phyloP scores from a whole-genome alignment of 2,329 filamentous ascomycete genomes.

The Escovopsis sp. region DNA sequence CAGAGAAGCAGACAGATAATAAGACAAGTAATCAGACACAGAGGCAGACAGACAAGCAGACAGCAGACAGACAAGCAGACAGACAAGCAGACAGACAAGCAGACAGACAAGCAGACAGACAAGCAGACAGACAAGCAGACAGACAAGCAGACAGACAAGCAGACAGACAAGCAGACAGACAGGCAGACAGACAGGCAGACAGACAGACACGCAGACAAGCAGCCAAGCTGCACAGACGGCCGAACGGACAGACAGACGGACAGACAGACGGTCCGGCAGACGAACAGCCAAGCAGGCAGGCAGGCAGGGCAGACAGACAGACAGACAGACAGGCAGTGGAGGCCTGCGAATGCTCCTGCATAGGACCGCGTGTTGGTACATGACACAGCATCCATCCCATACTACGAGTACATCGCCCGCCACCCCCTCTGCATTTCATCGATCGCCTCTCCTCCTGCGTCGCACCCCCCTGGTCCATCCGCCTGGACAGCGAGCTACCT shows the following conservation, averaged over 20 bases:
- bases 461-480: background rate
- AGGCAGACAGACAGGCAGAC: too few relatives aligned
- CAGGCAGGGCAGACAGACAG: too few relatives aligned
- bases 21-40: too few relatives aligned
- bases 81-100: background rate
- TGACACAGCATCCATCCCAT: background rate
- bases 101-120: too few relatives aligned
- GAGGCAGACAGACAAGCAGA: too few relatives aligned
- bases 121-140: constrained; percentile 1
- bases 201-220: too few relatives aligned
- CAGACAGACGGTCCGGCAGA: background rate
- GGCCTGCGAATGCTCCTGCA: constrained; percentile 3
- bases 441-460: background rate
- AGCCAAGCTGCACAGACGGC: too few relatives aligned
- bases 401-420: background rate
- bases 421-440: too few relatives aligned
- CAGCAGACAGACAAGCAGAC: too few relatives aligned
- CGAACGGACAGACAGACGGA: too few relatives aligned
- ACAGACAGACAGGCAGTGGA: constrained; percentile 1
- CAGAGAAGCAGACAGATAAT: too few relatives aligned
- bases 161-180: background rate
- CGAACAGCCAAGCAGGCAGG: background rate
- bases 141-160: background rate
- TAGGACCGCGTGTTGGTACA: constrained; percentile 5
- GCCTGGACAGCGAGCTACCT: constrained; percentile 1